Base-by-base conservation (phyloP, 2,329 filamentous ascomycete genomes). In the Bipolaris zeicola region DNA sequence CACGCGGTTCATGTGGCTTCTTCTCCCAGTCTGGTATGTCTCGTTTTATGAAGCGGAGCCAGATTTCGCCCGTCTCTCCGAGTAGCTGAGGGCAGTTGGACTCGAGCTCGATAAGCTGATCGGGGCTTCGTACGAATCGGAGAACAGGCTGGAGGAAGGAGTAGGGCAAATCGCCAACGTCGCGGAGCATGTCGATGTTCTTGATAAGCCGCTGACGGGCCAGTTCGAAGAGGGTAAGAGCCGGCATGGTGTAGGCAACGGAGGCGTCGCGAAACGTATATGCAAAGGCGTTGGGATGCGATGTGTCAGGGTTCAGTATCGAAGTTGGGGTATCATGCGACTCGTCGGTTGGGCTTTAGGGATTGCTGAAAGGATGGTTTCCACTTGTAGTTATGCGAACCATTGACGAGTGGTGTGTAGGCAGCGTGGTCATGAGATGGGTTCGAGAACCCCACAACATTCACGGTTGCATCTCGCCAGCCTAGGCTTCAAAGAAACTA, bases 31-130 rank as follows among this genome's bases (percentile, higher is more conserved):
- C 79, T 1, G 87, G 87, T 60, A 96, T 90, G 67, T 96, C 87
- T 45, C 87, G 85, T 49, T 85, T 84, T 74, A 98, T 95, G 68
- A 97, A 85, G 26, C 85, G 83, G 39, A 86, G 77, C 94, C 94
- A 97, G 59, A 94, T 80, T 65, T 92, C 89, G 18, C 80, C 83
- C 37, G 87, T 87, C 53, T 89, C 81, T 36, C 86, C 86, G 58
- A 85, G 81, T 49, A 97, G 83, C 62, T 96, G 91, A 0, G 92
- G 90, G 5, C 88, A 93, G 69, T 87, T 87, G 48, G 83, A 60
- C 77, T 97, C 93, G 56, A 97, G 83, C 54, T 82, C 75, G 63
- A 80, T 77, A 31, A 98, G 85, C 73, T 96, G 92, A 42, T 83
- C 78, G 1, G 92, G 87, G 61, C 84, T 89, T 51, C 89, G 86